Base-by-base conservation (phyloP, 306 rosid genomes). In the Cicer bijugum region DNA sequence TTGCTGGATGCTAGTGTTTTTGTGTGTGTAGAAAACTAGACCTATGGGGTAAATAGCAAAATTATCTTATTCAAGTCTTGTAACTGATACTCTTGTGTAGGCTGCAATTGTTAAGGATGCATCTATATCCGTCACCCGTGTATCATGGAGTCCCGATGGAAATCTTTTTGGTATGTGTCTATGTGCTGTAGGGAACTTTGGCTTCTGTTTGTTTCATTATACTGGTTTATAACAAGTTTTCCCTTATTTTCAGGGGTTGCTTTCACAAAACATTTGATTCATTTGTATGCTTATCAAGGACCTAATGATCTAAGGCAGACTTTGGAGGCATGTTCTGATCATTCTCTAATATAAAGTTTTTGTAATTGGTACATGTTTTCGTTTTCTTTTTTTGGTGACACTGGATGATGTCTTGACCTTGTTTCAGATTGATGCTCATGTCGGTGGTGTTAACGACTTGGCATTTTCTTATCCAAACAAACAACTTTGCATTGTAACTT, bases 91-190 rank as follows among this genome's bases (percentile, higher is more conserved):
- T 72, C 63, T 62, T 83, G 11, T 81, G 60, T 87, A 93, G 97
- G 85, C 88, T 72, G 71, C 86, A 44, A 17, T 80, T 64, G 64
- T 58, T 55, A 86, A 85, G 79, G 96, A 85, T 23, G 15, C 85
- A 10, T 57, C 82, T 40, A 69, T 90, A 64, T 88, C 97, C 43
- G 80, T 93, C 35, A 90, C 80, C 75, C 88, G 92, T 16, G 87
- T 86, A 50, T 71, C 87, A n/a, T 93, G 98, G 98, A 89, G 90
- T 77, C 85, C 84, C 15, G 93, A 93, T 78, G 98, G 98, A 67
- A 82, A 66, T 58, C 83, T 70, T 84, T 73, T 90, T 65, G 98
- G 97, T 93, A 84, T 17, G 96, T 81, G 39, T 6, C 67, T 93
- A 84, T 17, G 96, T 81, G 39, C 8, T 71, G 14, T 39, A 44